Base-by-base conservation (phyloP, 495 filamentous ascomycete species). In the Amphirosellinia nigrospora region DNA sequence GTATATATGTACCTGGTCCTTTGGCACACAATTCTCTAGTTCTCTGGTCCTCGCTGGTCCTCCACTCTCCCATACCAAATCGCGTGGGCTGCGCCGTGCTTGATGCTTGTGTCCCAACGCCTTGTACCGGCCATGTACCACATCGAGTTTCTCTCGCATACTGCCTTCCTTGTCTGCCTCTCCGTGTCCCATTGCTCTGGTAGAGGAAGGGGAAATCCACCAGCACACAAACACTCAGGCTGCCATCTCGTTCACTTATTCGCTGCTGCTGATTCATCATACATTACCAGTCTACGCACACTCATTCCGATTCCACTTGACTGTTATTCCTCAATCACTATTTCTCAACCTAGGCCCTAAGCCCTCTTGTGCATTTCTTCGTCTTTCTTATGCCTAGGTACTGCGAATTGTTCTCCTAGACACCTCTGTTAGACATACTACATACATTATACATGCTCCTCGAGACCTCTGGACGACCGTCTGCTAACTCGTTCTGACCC, bases 11-110 rank as follows among this genome's bases (percentile, higher is more conserved):
- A 70, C 68, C 60, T 58, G 59, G 34, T 58, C 13, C 30, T 39
- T 36, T 32, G 64, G 30, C 46, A 60, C 46, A 21, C 68, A 53
- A 58, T 56, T 61, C 68, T 56, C 48, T 48, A 56, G 56, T 69
- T 64, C 26, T 26, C 48, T 68, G 28, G 53, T 36, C 46, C 28
- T 39, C 41, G 30, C 55, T 50, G 64, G 64, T 43, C 60, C 59
- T 58, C 67, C 60, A 55, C 68, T 56, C 48, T 56, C 60, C 68
- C 48, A 55, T 39, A 26, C 68, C 59, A 64, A 64, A 64, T 70
- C 60, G 68, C 68, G 60, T 70, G 68, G 59, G 60, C 68, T 70
- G 68, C 60, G 68, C 68, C 68, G 64, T 70, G 68, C 60, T 70
- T 58, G 59, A 53, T 58, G 48, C 26, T 58, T 58, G 68, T 70